These are phyloP conservation scores for Capsicum chinense DNA, from an alignment of 257 asterid genomes.

Conservation along the genomic window DNA sequence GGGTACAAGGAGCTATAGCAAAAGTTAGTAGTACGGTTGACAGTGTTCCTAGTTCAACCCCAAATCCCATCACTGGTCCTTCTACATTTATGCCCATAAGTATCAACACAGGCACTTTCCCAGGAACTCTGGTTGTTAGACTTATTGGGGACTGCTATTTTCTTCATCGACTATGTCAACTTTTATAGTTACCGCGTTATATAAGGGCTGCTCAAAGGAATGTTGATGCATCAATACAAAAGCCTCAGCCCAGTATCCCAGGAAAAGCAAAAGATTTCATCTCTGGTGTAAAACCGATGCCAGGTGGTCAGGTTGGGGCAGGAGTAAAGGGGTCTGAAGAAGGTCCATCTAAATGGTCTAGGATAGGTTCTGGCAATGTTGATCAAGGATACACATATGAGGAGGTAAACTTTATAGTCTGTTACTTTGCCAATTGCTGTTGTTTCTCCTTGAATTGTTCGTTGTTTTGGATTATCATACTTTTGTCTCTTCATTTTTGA, in stretches of 20 bases:
- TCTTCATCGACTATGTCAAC: slow-evolving; percentile 93
- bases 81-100: slow-evolving; percentile 91
- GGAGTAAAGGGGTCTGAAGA: slow-evolving; percentile 86
- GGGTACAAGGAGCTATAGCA: slow-evolving; percentile 99
- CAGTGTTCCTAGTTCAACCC: slow-evolving; percentile 80
- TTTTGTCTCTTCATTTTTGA: neutral
- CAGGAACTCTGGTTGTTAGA: slow-evolving; percentile 99
- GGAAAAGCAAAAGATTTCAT: slow-evolving; percentile 76
- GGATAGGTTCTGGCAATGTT: slow-evolving; percentile 98
- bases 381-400: slow-evolving; percentile 99
- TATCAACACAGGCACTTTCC: slow-evolving; percentile 97
- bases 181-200: slow-evolving; percentile 78
- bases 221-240: slow-evolving; percentile 73
- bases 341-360: slow-evolving; percentile 82
- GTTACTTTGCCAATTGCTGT: neutral
- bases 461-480: neutral
- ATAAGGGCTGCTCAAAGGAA: slow-evolving; percentile 75
- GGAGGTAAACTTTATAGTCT: slow-evolving; percentile 62
- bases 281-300: slow-evolving; percentile 64
- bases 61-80: slow-evolving; percentile 86
- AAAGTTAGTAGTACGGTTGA: slow-evolving; percentile 88
- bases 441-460: neutral
- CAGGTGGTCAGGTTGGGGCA: slow-evolving; percentile 61
- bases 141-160: slow-evolving; percentile 98
- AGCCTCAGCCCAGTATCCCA: slow-evolving; percentile 63